These are phyloP conservation scores for Omphalotus guepiniiformis DNA, from an alignment of 768 basidiomycete species.

Conservation along the genomic window DNA sequence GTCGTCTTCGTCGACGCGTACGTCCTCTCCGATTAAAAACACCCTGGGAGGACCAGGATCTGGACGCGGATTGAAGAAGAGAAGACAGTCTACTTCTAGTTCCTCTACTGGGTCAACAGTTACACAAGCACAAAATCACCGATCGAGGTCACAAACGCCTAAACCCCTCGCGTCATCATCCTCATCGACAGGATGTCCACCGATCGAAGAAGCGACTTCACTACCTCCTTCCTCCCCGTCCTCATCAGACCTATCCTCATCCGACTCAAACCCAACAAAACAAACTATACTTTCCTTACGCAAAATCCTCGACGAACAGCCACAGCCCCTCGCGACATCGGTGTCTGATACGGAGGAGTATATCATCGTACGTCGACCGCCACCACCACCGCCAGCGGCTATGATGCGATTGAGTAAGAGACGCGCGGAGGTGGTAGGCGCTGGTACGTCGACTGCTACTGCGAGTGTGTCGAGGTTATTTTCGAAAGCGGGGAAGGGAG, in stretches of 20 bases:
- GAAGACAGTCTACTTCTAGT: no score
- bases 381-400: slow-evolving; percentile 10
- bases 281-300: slow-evolving; percentile 63
- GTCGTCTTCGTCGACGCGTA: neutral
- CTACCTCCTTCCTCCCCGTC: no score
- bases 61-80: no score
- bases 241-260: slow-evolving; percentile 51
- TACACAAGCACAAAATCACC: no score
- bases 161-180: slow-evolving; percentile 12
- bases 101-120: no score
- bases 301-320: slow-evolving; percentile 61
- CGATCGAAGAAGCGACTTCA: no score
- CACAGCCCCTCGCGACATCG: slow-evolving; percentile 23
- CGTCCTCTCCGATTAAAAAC: neutral
- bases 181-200: no score
- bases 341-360: no score
- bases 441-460: slow-evolving; percentile 69
- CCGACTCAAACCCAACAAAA: slow-evolving; percentile 53
- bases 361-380: slow-evolving; percentile 5
- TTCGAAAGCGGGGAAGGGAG: slow-evolving; percentile 12
- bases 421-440: slow-evolving; percentile 43
- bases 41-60: no score
- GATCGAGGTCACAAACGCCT: slow-evolving; percentile 16
- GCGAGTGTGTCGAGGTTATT: slow-evolving; percentile 76
- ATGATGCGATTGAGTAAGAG: slow-evolving; percentile 18